phyloP scores from a whole-genome alignment of 345 rosid genomes.

The Noccaea caerulescens region DNA sequence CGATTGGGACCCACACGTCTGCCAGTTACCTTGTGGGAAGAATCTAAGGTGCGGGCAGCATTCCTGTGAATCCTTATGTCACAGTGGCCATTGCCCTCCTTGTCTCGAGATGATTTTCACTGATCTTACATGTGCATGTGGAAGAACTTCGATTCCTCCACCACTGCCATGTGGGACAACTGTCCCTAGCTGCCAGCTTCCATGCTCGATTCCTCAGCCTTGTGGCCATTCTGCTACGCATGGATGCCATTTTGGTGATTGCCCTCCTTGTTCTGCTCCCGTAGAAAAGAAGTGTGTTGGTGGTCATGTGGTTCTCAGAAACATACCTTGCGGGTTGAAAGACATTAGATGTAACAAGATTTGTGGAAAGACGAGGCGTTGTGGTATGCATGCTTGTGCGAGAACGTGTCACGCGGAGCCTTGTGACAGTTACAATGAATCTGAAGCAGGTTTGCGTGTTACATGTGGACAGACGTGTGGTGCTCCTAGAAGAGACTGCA shows the following conservation, averaged over 20 bases:
- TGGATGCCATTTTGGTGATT: constrained; percentile 95
- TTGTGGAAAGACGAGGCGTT: constrained; percentile 91
- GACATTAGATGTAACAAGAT: constrained; percentile 90
- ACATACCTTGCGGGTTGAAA: constrained; percentile 93
- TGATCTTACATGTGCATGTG: constrained; percentile 94
- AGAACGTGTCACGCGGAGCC: constrained; percentile 81
- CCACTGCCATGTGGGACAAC: constrained; percentile 96
- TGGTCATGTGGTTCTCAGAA: constrained; percentile 92
- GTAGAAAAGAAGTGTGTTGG: constrained; percentile 90
- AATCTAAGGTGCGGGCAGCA: constrained; percentile 93
- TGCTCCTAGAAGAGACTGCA: constrained; percentile 92
- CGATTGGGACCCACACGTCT: constrained; percentile 84
- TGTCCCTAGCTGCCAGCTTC: constrained; percentile 83
- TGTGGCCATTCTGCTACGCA: constrained; percentile 94
- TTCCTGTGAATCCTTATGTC: constrained; percentile 84
- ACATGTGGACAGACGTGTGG: constrained; percentile 96
- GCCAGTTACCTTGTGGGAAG: constrained; percentile 89
- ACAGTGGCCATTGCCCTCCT: constrained; percentile 95
- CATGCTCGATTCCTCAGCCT: constrained; percentile 75
- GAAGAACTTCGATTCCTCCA: constrained; percentile 90
- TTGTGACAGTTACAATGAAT: constrained; percentile 56
- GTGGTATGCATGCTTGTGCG: constrained; percentile 95
- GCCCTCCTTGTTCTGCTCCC: constrained; percentile 94
- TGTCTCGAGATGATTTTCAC: constrained; percentile 87
- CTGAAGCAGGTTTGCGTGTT: constrained; percentile 53